Evolutionary conservation across 2,329 filamentous ascomycete genomes (phyloP), one percentile per base, ranked within the genome.

Genomic region (Neofusicoccum ribis): DNA sequence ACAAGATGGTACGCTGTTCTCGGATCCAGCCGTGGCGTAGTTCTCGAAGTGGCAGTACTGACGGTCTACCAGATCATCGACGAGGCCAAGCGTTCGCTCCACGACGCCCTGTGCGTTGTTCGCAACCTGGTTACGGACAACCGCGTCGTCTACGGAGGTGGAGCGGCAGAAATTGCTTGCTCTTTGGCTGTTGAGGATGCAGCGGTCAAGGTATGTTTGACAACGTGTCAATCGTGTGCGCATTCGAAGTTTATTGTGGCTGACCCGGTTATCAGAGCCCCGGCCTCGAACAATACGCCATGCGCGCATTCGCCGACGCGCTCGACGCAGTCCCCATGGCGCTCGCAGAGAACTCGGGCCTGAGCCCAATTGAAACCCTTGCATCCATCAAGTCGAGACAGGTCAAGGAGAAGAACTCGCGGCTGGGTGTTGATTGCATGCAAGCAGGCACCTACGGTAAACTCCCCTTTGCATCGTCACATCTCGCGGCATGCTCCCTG

Each of bases 271-370:
- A 46, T 47, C 76, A 88, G 88, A 97, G 92, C 61, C 92, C 93
- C 27, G 95, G 95, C n/a, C 87, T 99, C 44, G 94, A 97, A 81
- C 95, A 99, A 81, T 99, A 99, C 79, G 93, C 94, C 70, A 99
- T 99, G 94, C 91, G 95, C 68, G 95, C 95, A 27, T 99, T 99
- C 76, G 88, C 95, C 67, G 94, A 98, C 79, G 96, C 95, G 5
- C 87, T 99, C 41, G 95, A 99, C 78, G 86, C 91, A 1, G 86
- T 99, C 1, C 95, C 95, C 39, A 95, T 99, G 92, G 92, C 95
- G 1, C 85, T 99, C 67, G 93, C 95, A 9, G 94, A 99, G 85
- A 99, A 99, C 85, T 96, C 92, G 71, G 95, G 95, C 68, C 84
- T 98, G 68, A 96, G 92, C 80, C 92, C 95, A 15, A 99, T 99